A percentile compares a stretch with the other conserved stretches of the same genome.
phyloP scores from a whole-genome alignment of 257 asterid species.

The Verbascum thapsus region DNA sequence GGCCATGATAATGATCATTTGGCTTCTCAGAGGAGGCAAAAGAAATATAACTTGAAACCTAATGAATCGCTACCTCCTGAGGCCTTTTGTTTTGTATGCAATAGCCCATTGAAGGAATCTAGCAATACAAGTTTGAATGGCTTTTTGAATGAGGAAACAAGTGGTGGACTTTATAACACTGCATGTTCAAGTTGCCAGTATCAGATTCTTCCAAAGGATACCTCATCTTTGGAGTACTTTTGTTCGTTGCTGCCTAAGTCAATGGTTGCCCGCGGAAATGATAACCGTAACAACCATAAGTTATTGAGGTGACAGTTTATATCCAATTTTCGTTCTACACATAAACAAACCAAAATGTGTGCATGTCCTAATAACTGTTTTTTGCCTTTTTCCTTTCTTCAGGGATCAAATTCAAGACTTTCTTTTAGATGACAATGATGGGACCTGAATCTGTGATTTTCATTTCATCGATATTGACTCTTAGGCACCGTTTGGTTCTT shows the following conservation, averaged over 20 bases:
- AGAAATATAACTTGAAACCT: conserved; percentile 74
- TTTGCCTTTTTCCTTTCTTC: background rate
- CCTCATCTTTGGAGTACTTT: conserved; percentile 54
- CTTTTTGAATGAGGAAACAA: conserved; percentile 37
- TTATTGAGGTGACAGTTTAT: conserved; percentile 50
- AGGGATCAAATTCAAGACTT: conserved; percentile 58
- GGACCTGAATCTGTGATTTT: conserved; percentile 29
- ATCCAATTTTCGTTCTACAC: background rate
- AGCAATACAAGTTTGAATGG: conserved; percentile 25
- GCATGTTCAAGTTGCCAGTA: conserved; percentile 82
- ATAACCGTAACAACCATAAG: conserved; percentile 32
- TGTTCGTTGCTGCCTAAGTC: conserved; percentile 65
- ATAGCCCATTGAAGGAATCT: conserved; percentile 69
- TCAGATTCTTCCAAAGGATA: conserved; percentile 81
- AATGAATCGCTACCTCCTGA: conserved; percentile 65
- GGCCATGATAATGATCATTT: conserved; percentile 41
- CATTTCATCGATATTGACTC: background rate
- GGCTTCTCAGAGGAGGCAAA: conserved; percentile 84
- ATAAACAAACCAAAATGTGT: background rate
- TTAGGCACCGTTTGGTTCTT: too few relatives aligned
- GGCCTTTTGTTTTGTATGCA: conserved; percentile 74
- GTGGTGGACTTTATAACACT: conserved; percentile 30
- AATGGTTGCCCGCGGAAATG: conserved; percentile 37
- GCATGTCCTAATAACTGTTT: background rate
- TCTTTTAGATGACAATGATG: conserved; percentile 50